phyloP scores from a whole-genome alignment of 441 rosid genomes.

The California macrophylla region DNA sequence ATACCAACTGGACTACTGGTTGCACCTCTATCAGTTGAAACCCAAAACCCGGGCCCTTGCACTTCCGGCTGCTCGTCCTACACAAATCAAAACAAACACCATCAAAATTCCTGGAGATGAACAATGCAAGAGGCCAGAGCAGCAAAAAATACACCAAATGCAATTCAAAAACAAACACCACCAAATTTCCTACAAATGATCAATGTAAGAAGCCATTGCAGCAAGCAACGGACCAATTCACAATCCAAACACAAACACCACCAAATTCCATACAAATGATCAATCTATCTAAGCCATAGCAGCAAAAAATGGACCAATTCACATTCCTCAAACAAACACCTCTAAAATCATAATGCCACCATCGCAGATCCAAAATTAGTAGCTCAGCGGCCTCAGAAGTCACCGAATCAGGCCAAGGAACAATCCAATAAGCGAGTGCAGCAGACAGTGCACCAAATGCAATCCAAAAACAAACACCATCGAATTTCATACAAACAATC shows the following conservation, averaged over 20 bases:
- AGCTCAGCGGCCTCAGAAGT: too few species aligned
- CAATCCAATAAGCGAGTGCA: background rate
- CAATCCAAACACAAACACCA: too few species aligned
- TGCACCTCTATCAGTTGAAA: constrained; percentile 76
- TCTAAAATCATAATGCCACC: too few species aligned
- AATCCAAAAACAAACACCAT: background rate
- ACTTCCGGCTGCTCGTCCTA: constrained; percentile 96
- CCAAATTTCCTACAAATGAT: background rate
- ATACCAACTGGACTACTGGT: constrained; percentile 79
- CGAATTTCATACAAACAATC: background rate
- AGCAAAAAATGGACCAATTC: too few species aligned
- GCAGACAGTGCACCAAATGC: background rate
- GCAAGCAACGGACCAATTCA: background rate
- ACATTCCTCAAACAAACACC: background rate
- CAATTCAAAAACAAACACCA: background rate
- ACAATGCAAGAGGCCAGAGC: background rate
- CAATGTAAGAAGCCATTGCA: background rate
- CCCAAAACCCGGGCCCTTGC: constrained; percentile 81
- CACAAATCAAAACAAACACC: constrained; percentile 5
- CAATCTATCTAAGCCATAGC: too few species aligned
- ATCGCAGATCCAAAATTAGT: too few species aligned
- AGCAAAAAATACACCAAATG: background rate
- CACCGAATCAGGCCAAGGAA: too few species aligned
- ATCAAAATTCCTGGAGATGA: background rate
- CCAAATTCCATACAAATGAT: too few species aligned